Conservation (phyloP, 495 filamentous ascomycete species). For the Aspergillus sclerotiicarbonarius region DNA sequence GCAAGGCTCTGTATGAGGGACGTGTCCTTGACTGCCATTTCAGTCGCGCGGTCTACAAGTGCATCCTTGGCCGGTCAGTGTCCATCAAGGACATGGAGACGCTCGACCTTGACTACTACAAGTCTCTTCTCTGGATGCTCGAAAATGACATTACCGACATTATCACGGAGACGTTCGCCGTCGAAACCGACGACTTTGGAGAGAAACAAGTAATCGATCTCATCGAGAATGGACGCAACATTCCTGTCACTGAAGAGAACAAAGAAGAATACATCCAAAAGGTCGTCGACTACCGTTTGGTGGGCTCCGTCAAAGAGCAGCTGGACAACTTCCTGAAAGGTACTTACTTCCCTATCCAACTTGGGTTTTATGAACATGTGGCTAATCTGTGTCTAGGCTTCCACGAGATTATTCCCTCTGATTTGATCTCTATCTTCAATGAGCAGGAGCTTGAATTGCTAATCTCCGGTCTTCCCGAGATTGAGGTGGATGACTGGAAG, state of each 20-base stretch:
- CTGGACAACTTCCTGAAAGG: conserved; percentile 93
- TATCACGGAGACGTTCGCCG: conserved; percentile 94
- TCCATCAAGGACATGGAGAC: conserved; percentile 99
- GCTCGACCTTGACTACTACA: conserved; percentile 97
- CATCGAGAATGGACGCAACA: conserved; percentile 80
- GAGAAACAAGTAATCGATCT: conserved; percentile 85
- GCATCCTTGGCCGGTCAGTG: conserved; percentile 88
- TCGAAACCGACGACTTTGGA: conserved; percentile 91
- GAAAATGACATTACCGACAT: conserved; percentile 99
- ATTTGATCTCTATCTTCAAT: conserved; percentile 96
- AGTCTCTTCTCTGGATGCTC: conserved; percentile 98
- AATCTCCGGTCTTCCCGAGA: conserved; percentile 95
- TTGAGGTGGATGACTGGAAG: conserved; percentile 99
- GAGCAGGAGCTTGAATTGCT: conserved; percentile 96
- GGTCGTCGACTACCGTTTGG: conserved; percentile 90
- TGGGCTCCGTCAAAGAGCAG: conserved; percentile 88
- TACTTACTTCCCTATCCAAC: conserved; percentile 31
- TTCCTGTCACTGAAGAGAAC: conserved; percentile 94
- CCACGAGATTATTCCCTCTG: conserved; percentile 95
- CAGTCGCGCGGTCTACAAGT: conserved; percentile 96
- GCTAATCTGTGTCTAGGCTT: conserved; percentile 61
- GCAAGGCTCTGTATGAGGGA: conserved; percentile 95
- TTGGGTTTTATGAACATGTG: background rate
- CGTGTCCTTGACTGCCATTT: conserved; percentile 98
- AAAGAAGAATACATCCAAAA: conserved; percentile 95